Conservation (phyloP, 2,329 filamentous ascomycete genomes). For the Colletotrichum euphorbiae region DNA sequence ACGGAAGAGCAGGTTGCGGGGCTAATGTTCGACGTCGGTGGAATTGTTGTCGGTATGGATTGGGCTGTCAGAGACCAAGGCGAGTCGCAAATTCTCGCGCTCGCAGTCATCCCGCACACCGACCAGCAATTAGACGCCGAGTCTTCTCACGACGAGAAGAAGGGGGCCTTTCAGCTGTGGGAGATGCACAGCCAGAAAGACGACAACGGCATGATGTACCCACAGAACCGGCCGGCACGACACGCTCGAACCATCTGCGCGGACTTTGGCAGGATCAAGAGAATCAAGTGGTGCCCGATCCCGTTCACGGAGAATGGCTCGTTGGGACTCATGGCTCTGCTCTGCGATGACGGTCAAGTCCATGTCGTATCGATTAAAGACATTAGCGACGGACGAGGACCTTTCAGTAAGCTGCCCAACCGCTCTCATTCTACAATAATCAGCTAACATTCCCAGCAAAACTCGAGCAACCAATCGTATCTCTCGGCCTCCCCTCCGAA, state of each 20-base stretch:
- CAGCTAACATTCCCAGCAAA: constrained; percentile 54
- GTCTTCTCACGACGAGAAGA: constrained; percentile 53
- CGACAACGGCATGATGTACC: constrained; percentile 48
- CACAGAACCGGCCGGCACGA: constrained; percentile 51
- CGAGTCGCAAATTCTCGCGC: constrained; percentile 61
- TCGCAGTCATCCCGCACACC: constrained; percentile 62
- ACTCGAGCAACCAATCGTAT: constrained; percentile 57
- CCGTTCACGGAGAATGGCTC: constrained; percentile 46
- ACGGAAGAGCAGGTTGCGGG: constrained; percentile 51
- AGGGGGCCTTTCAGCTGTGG: constrained; percentile 66
- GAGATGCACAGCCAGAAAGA: constrained; percentile 52
- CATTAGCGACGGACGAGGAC: constrained; percentile 44
- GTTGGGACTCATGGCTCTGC: constrained; percentile 58
- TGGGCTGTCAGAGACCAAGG: constrained; percentile 60
- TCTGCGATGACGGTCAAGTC: constrained; percentile 64
- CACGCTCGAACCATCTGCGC: constrained; percentile 60
- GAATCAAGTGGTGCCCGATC: constrained; percentile 66
- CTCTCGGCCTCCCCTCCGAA: constrained; percentile 59
- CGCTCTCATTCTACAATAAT: background rate
- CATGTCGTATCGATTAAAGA: constrained; percentile 58
- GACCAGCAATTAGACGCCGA: constrained; percentile 60
- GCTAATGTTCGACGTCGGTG: constrained; percentile 67
- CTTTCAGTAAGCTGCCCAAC: constrained; percentile 45
- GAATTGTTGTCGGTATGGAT: constrained; percentile 63
- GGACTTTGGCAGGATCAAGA: constrained; percentile 61